phyloP scores from a whole-genome alignment of 192 early-diverging fungal genomes.

The Bifiguratus adelaidae region DNA sequence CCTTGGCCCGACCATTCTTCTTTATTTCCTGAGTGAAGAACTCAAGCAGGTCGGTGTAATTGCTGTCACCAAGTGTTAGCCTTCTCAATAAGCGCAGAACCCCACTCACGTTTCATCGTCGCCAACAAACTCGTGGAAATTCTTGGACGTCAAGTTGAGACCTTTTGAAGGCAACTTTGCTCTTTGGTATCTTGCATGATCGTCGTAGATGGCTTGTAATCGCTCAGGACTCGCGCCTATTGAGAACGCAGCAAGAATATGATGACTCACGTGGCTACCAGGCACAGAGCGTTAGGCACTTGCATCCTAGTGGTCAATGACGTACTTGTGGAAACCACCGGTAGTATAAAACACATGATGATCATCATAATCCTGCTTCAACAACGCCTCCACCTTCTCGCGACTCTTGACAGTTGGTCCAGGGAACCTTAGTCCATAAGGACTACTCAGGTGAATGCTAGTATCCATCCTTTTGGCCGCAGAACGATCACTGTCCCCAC shows the following conservation, averaged over 20 bases:
- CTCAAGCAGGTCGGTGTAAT: too few relatives aligned
- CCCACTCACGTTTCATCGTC: constrained; percentile 27
- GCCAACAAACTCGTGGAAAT: constrained; percentile 21
- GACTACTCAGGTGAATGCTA: too few relatives aligned
- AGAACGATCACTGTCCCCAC: too few relatives aligned
- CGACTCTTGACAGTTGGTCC: constrained; percentile 29
- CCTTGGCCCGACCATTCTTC: constrained; percentile 16
- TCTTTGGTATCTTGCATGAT: constrained; percentile 18
- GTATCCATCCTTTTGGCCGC: too few relatives aligned
- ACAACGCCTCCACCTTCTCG: constrained; percentile 25
- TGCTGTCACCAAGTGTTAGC: too few relatives aligned
- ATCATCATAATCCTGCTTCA: constrained; percentile 32
- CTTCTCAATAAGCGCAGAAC: too few relatives aligned
- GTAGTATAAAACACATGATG: constrained; percentile 45
- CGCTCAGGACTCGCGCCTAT: constrained; percentile 36
- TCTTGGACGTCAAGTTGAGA: constrained; percentile 19
- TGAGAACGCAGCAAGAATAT: constrained; percentile 39
- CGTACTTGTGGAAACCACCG: constrained; percentile 37
- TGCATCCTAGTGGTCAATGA: background rate
- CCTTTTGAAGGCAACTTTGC: constrained; percentile 8
- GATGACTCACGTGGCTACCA: constrained; percentile 35
- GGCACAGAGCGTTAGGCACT: background rate
- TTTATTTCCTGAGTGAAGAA: constrained; percentile 38
- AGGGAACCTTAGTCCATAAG: too few relatives aligned
- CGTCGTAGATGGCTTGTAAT: constrained; percentile 35